Base-by-base conservation (phyloP, 2,329 filamentous ascomycete species). In the Passalora sequoiae region DNA sequence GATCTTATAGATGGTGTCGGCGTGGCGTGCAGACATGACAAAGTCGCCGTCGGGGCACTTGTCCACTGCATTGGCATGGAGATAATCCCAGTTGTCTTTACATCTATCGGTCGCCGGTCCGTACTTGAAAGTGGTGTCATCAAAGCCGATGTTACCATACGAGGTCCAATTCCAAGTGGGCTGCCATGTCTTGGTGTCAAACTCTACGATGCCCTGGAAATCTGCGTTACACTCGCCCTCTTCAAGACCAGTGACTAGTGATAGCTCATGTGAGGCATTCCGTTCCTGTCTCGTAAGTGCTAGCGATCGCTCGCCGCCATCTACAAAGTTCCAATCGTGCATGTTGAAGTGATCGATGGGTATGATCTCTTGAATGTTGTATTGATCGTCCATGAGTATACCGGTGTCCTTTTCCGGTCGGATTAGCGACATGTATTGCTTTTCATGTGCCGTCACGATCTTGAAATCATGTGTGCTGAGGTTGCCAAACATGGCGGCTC, bases 51-150 rank as follows among this genome's bases (percentile, higher is more conserved):
- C 53, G 4, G 41, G 48, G 33, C 63, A 63, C 41, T 62, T 66
- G 40, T 67, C 66, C 16, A 78, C 59, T 29, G 73, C 71, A 16
- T 49, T 27, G 71, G 75, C 20, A 77, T 58, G 5, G 70, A 71
- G 45, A 76, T 68, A 15, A 69, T 55, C 50, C 50, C 50, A 53
- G 16, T 22, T 16, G 13, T 44, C 22, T 10, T 42, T 42, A 25
- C 49, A 51, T 13, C 29, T 27, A 6, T 7, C 24, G 6, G 24
- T 7, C 6, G 24, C 24, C 6, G 6, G 6, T 9, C 43, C 46
- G 24, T 46, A 39, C 13, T 46, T 20, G 15, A 47, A 47, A 4
- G 40, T 50, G 31, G 43, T 49, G 31, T 53, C 50, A 9, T 50
- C 36, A 8, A 53, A 39, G 10, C 41, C 32, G 20, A 53, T 28